Evolutionary conservation across 2,329 filamentous ascomycete genomes (phyloP), one percentile per base, ranked within the genome.

Genomic region (Exophiala lecanii-corni): DNA sequence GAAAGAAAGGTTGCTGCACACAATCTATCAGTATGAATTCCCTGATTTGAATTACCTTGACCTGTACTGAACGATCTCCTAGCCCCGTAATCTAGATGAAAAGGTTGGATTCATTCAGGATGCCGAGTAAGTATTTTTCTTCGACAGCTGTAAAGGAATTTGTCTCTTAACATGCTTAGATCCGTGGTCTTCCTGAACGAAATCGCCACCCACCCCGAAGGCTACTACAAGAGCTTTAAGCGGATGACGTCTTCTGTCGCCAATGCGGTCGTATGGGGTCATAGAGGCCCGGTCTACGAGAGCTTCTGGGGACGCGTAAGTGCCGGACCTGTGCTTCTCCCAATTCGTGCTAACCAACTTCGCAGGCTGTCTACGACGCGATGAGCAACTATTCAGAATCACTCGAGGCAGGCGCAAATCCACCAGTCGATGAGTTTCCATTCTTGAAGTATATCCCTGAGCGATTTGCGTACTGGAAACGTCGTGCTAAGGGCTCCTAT

Each of bases 391-490:
- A 51, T 23, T 41, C 36, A 13, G 35, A 35, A 10, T 39, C 54
- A 25, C 39, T 53, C 10, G 44, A 54, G 33, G 17, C 42, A 16
- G 48, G 45, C 9, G 43, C 53, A 4, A 47, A 52, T 21, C 52
- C 52, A 1, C 52, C 50, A 7, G 45, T 55, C 16, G 55, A 55
- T 36, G 37, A 45, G 34, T 54, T 51, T 18, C 50, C 45, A 5
- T 49, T 50, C 35, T 33, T 55, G 3, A 36, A 42, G 17, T 45
- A 35, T 13, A 19, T 51, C 10, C 55, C 50, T 6, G 43, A 49
- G 6, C 46, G 41, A 19, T n/a, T 54, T n/a, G 37, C 30, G 13
- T 17, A 17, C 4, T 45, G 43, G 43, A 45, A 45, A 19, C 5
- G 25, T 13, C 43, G 43, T 9, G 43, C 37, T 16, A 19, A 18